Conservation (phyloP, 192 early-diverging fungal genomes). For the Entomortierella lignicola region DNA sequence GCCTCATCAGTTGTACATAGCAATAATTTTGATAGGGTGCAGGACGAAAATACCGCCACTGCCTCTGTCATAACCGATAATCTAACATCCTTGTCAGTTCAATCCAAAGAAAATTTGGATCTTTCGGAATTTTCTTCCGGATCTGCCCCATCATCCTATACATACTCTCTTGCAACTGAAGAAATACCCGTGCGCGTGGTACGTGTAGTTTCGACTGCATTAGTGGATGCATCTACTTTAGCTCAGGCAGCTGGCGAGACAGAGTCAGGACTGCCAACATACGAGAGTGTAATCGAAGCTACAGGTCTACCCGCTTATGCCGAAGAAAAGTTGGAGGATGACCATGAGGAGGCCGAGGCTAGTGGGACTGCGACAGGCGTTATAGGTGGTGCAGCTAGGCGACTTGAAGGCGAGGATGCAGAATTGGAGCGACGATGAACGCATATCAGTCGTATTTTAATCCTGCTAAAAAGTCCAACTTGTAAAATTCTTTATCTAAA, state of each 20-base stretch:
- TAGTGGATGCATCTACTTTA: constrained; percentile 45
- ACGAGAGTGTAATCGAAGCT: constrained; percentile 54
- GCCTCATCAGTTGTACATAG: too few relatives aligned
- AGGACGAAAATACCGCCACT: background rate
- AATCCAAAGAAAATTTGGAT: background rate
- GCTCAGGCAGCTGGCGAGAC: constrained; percentile 44
- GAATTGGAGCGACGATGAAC: constrained; percentile 26
- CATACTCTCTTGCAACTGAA: constrained; percentile 31
- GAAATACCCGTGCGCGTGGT: constrained; percentile 49
- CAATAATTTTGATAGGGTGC: background rate
- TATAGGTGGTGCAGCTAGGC: constrained; percentile 40
- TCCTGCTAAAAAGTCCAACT: too few relatives aligned
- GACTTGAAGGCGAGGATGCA: constrained; percentile 46
- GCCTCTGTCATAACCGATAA: background rate
- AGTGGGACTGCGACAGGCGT: constrained; percentile 46
- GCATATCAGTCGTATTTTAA: background rate
- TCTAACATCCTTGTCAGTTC: background rate
- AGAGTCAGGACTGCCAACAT: constrained; percentile 42
- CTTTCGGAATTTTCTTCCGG: background rate
- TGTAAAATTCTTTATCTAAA: too few relatives aligned
- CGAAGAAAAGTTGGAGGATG: constrained; percentile 46
- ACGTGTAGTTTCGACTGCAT: constrained; percentile 34
- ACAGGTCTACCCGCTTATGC: constrained; percentile 51
- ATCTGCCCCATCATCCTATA: background rate
- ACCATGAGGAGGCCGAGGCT: constrained; percentile 48